Base-by-base conservation (phyloP, 1,284 basidiomycete species). In the Cryptococcus amylolentus region DNA sequence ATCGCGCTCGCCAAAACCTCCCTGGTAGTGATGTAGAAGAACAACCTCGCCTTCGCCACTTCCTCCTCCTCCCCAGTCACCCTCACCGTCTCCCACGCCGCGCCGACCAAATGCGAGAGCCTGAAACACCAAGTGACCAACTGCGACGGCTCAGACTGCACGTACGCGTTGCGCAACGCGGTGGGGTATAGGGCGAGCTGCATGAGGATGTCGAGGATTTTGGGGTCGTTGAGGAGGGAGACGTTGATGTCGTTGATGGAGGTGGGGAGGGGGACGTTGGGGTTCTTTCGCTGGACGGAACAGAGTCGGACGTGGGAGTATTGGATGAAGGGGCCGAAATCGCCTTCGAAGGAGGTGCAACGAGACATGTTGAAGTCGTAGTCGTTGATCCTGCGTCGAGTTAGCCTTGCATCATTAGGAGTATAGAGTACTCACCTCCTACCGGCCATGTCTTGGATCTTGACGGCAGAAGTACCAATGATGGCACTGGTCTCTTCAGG, bases 381-480 rank as follows among this genome's bases (percentile, higher is more conserved):
- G 80, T 96, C 94, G 80, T 96, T 96, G 77, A 96, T 89, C 61
- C 95, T 93, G 64, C 20, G 10, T 18, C 1, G 50, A 44, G 37
- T 52, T 40, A 52, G 46, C 39, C n/a, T 13, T 20, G 9, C 12
- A 27, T 39, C 14, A 40, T 40, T 20, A 37, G 23, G 18, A 4
- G n/a, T 20, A 14, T 13, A 35, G 20, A 12, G 72, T 20, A 28
- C 81, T 48, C 66, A 91, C 90, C 90, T 82, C 78, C 94, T 97
- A 27, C 89, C 91, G 43, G 87, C 83, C 92, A 98, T 93, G 76
- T 98, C 95, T 78, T 98, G 96, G 66, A 99, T 94, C 82, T 98
- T 98, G 72, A 99, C 88, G 7, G 92, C 94, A 0, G 92, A 91
- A 71, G 96, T 91, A 31, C 95, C 96, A 55, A 98, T 86, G 74